Base-by-base conservation (phyloP, 2,329 filamentous ascomycete genomes). In the Alternaria sp. region DNA sequence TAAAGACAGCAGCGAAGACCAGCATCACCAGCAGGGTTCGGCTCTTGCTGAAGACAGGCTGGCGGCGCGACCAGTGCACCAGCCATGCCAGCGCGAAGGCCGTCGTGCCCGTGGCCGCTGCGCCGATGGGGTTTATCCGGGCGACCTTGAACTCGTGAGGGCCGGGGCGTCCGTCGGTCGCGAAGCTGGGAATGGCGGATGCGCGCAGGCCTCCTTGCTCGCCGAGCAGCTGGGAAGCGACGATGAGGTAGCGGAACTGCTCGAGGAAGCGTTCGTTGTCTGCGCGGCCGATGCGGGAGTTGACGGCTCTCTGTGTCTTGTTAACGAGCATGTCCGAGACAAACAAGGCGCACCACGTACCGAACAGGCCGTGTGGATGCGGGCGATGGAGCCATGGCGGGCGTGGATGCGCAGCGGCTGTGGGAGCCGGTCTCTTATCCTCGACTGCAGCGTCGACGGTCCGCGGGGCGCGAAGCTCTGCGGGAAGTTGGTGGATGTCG, bases 181-280 rank as follows among this genome's bases (percentile, higher is more conserved):
- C 66, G 57, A 72, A 71, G 62, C 53, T 73, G 51, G 75, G 69
- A 36, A 74, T 64, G 16, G 75, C 59, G 20, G 74, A 56, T 11
- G 76, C 59, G 36, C 79, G 78, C 43, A 82, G 61, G 14, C 79
- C 73, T 28, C 77, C 79, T 62, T 81, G 79, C 41, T 91, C 91
- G 71, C 88, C 93, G 41, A 97, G 84, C 14, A 97, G 85, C 76
- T 97, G 93, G 22, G 94, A 97, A 51, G 93, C 93, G 73, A 97
- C 91, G 66, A 97, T 92, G 22, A 92, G 91, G 80, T 97, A 97
- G 65, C 94, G 91, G 73, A 97, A 97, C 74, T 93, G 91, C 79
- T 97, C 94, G 60, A 97, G 85, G 72, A 97, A 97, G 67, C 89
- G 89, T 68, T 90, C 86, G 75, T 94, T 96, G 70, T 96, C 93